These are phyloP conservation scores for Arthrinium phaeospermum DNA, from an alignment of 2,329 filamentous ascomycete species.

Conservation along the genomic window DNA sequence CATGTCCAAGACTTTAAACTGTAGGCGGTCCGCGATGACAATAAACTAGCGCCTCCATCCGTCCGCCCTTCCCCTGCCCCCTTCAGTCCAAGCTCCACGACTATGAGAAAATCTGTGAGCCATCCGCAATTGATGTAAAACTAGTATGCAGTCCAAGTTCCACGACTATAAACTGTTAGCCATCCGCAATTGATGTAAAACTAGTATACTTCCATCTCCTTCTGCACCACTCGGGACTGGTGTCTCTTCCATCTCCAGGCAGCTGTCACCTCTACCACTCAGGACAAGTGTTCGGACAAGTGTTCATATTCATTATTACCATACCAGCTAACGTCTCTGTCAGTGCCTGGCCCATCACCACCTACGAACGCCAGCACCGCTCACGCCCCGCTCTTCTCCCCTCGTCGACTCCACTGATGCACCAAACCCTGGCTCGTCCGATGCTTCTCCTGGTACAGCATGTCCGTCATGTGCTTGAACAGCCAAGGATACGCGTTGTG, in stretches of 20 bases:
- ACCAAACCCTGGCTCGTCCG: constrained; percentile 28
- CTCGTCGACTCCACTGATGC: constrained; percentile 35
- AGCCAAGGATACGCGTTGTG: constrained; percentile 60
- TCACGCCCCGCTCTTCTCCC: neutral
- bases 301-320: neutral
- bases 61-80: too few relatives aligned
- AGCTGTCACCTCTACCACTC: neutral
- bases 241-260: neutral
- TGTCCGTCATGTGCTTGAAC: constrained; percentile 67
- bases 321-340: too few relatives aligned
- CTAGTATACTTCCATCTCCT: too few relatives aligned
- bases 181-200: too few relatives aligned
- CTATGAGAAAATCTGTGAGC: neutral
- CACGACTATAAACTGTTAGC: too few relatives aligned
- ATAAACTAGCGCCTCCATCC: neutral
- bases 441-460: constrained; percentile 65
- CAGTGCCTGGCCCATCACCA: neutral
- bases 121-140: neutral
- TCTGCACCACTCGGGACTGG: neutral
- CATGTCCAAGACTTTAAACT: neutral
- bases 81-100: neutral
- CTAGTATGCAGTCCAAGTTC: too few relatives aligned
- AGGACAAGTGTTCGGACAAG: neutral
- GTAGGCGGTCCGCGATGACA: neutral
- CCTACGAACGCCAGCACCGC: neutral